A percentile compares a stretch with the other conserved stretches of the same genome.
These are phyloP conservation scores for Colletotrichum melonis DNA, from an alignment of 2,329 filamentous ascomycete species.

Conservation along the genomic window DNA sequence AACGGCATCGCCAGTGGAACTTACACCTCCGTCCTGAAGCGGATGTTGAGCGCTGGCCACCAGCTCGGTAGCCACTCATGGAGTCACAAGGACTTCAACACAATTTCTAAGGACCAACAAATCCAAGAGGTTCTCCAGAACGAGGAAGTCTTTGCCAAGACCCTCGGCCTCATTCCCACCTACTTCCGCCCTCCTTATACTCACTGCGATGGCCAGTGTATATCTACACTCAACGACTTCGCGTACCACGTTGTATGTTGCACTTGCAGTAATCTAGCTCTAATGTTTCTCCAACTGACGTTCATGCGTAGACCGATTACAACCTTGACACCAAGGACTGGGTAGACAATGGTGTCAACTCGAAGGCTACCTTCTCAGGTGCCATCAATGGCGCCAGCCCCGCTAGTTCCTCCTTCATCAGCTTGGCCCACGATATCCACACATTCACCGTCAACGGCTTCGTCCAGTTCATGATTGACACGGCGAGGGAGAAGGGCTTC, in stretches of 20 bases:
- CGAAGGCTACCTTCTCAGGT: constrained; percentile 42
- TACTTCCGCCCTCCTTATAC: constrained; percentile 58
- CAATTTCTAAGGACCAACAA: constrained; percentile 47
- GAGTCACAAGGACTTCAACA: constrained; percentile 56
- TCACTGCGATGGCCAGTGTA: constrained; percentile 39
- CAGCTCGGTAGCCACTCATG: constrained; percentile 62
- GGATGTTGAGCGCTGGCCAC: constrained; percentile 57
- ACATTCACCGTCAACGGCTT: constrained; percentile 56
- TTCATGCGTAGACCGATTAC: constrained; percentile 39
- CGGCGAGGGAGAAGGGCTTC: constrained; percentile 51
- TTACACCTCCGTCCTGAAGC: constrained; percentile 54
- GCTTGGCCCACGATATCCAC: constrained; percentile 57
- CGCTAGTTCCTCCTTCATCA: constrained; percentile 40
- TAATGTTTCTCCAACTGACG: background rate
- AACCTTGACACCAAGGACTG: constrained; percentile 48
- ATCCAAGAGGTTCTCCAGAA: constrained; percentile 55
- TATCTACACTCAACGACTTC: constrained; percentile 41
- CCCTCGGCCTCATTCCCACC: constrained; percentile 57
- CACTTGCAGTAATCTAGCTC: background rate
- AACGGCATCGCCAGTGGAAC: constrained; percentile 48
- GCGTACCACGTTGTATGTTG: constrained; percentile 48
- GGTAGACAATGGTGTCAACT: constrained; percentile 42
- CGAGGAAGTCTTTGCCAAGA: constrained; percentile 55
- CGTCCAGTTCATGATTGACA: constrained; percentile 57
- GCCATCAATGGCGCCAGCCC: constrained; percentile 39